Evolutionary conservation across 768 basidiomycete species (phyloP).

Genomic region (Tephrocybe sp.): DNA sequence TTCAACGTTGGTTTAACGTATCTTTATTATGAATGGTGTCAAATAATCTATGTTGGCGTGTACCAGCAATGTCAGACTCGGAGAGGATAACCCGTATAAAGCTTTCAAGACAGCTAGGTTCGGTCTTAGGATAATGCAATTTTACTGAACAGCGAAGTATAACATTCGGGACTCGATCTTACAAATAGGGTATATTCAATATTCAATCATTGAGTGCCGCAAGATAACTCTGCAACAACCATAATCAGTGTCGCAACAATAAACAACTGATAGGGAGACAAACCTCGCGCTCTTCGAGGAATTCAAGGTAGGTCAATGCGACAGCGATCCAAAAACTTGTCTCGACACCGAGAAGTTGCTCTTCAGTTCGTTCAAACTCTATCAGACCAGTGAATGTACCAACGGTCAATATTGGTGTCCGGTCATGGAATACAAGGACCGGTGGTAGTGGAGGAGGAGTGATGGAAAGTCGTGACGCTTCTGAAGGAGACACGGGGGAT

Average conservation of each 20-base stretch:
- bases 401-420: constrained; percentile 64
- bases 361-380: constrained; percentile 60
- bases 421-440: constrained; percentile 70
- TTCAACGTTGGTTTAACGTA: too few relatives aligned
- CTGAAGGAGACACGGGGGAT: constrained; percentile 15
- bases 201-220: constrained; percentile 50
- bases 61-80: background rate
- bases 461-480: constrained; percentile 15
- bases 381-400: constrained; percentile 59
- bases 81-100: background rate
- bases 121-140: constrained; percentile 27
- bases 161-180: background rate
- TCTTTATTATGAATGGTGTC: too few relatives aligned
- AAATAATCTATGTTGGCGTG: too few relatives aligned
- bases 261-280: too few relatives aligned
- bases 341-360: constrained; percentile 64
- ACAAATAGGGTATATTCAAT: background rate
- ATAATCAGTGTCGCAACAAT: too few relatives aligned
- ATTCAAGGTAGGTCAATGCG: constrained; percentile 74
- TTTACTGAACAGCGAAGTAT: too few relatives aligned
- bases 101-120: constrained; percentile 32
- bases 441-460: constrained; percentile 28
- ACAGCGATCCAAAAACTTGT: constrained; percentile 78
- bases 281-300: constrained; percentile 77
- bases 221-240: constrained; percentile 54